Base-by-base conservation (phyloP, 305 asterid genomes). In the Rubia peregrina region DNA sequence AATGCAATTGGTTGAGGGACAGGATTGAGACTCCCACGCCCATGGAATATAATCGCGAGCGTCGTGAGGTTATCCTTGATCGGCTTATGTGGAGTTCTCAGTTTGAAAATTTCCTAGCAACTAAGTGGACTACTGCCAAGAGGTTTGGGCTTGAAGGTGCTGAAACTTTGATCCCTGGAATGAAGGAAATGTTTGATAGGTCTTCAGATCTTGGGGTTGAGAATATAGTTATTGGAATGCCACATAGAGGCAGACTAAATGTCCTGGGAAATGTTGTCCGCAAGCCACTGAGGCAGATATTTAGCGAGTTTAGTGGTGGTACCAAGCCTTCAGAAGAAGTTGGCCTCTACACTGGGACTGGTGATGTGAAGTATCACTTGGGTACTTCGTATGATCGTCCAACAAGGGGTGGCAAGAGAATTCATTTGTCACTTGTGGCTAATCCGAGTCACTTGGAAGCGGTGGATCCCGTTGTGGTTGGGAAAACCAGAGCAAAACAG, bases 371-470 rank as follows among this genome's bases (percentile, higher is more conserved):
- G 79, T 93, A 93, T 81, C 98, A 93, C 80, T 84, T 93, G 77
- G 98, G 98, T 67, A 93, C 98, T 61, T 93, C 98, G 38, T 93
- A 90, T 77, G 97, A 93, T 75, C 87, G 98, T 57, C 97, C 97
- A 67, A 93, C 97, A 48, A 87, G 98, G 79, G 98, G 97, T 21
- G 98, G 98, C 70, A 93, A 79, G 86, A 85, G 92, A 83, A 89
- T 90, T 77, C 98, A 90, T 80, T 81, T 93, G 83, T 93, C 98
- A 0, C 81, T 93, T 79, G 97, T 93, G 81, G 98, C 98, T 70
- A 93, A 93, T 77, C 98, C 98, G 61, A 93, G 98, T 80, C 98
- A 93, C 86, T 85, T 93, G 80, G 98, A 93, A 84, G 97, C 97
- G 22, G 98, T 93, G 70, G 95, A 93, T 77, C 95, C 98, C 26